A percentile compares a stretch with the other conserved stretches of the same genome.
phyloP scores from a whole-genome alignment of 352 stramenopile genomes.

The Blastocystis sp. region DNA sequence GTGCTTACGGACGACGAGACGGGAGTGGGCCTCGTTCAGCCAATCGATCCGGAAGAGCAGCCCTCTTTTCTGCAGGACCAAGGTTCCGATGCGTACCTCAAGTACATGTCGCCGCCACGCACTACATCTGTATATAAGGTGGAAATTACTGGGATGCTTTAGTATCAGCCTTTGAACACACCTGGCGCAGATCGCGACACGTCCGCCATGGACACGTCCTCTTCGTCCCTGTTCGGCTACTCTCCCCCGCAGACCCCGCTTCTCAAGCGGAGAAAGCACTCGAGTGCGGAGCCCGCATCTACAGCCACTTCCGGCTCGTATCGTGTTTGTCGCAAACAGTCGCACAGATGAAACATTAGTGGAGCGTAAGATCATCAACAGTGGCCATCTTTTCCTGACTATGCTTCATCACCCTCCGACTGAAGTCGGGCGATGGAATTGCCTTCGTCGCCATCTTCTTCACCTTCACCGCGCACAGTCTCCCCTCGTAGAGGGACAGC shows the following conservation, averaged over 20 bases:
- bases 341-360: constrained; percentile 20
- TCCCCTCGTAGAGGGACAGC: constrained; percentile 47
- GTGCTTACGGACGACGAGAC: constrained; percentile 57
- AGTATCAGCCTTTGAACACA: constrained; percentile 41
- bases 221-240: constrained; percentile 47
- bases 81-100: constrained; percentile 27
- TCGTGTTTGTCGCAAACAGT: constrained; percentile 48
- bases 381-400: constrained; percentile 15
- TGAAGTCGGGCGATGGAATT: constrained; percentile 67
- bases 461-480: constrained; percentile 63
- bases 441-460: constrained; percentile 68
- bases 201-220: constrained; percentile 58
- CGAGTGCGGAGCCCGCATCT: not conserved
- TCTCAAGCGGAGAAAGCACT: constrained; percentile 25
- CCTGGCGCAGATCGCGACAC: constrained; percentile 47
- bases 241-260: constrained; percentile 32
- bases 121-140: constrained; percentile 63
- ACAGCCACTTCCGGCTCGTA: not conserved
- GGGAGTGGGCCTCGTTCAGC: not conserved
- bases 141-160: not conserved
- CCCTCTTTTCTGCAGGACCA: constrained; percentile 14
- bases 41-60: not conserved
- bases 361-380: constrained; percentile 21
- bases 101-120: constrained; percentile 63
- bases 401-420: constrained; percentile 64